These are phyloP conservation scores for Talaromyces sp. DNA, from an alignment of 2,329 filamentous ascomycete species.

Conservation along the genomic window DNA sequence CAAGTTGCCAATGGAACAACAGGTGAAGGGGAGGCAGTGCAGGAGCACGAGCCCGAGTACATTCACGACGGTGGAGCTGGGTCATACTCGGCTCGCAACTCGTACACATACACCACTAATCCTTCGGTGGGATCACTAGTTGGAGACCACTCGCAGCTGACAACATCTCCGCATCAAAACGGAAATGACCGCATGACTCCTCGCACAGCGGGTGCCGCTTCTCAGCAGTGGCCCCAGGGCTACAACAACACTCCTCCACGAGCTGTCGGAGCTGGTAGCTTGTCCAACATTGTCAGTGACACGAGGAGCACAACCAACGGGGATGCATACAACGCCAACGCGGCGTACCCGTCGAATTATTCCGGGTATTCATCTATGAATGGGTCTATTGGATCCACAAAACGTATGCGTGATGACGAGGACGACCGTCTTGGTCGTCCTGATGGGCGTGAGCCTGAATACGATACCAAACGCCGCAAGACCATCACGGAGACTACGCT, in stretches of 20 bases:
- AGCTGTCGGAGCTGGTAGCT: slow-evolving; percentile 62
- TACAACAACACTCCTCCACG: slow-evolving; percentile 73
- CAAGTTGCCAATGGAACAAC: slow-evolving; percentile 46
- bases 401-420: slow-evolving; percentile 61
- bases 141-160: slow-evolving; percentile 70
- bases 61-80: slow-evolving; percentile 69
- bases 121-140: slow-evolving; percentile 60
- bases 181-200: slow-evolving; percentile 80
- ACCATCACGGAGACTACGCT: slow-evolving; percentile 59
- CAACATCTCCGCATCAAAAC: slow-evolving; percentile 72
- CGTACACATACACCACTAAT: slow-evolving; percentile 70
- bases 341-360: slow-evolving; percentile 58
- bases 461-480: slow-evolving; percentile 71
- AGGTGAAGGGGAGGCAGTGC: slow-evolving; percentile 66
- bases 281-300: slow-evolving; percentile 86
- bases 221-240: slow-evolving; percentile 67
- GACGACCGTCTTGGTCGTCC: slow-evolving; percentile 62
- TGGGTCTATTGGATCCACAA: slow-evolving; percentile 52
- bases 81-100: slow-evolving; percentile 65
- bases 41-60: slow-evolving; percentile 70
- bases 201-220: slow-evolving; percentile 62
- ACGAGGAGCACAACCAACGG: slow-evolving; percentile 63
- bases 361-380: slow-evolving; percentile 56
- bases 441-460: slow-evolving; percentile 53
- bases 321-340: slow-evolving; percentile 63